Conservation (phyloP, 1,284 basidiomycete species). For the Cutaneotrichosporon spelunceum region DNA sequence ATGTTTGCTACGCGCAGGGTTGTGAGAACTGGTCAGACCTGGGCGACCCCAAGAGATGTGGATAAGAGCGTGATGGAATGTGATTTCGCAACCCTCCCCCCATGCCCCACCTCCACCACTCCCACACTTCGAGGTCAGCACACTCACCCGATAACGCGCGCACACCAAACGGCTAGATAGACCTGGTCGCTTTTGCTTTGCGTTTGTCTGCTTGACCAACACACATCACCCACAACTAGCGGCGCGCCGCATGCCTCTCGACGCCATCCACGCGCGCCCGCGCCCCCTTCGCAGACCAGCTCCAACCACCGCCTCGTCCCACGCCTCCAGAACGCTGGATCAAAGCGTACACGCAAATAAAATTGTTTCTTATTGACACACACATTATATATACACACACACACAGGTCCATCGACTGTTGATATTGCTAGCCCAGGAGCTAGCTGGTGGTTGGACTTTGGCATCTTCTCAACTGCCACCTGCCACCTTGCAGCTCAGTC, state of each 20-base stretch:
- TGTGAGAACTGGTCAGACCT: not conserved
- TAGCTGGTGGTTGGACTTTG: too few species aligned
- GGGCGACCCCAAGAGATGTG: not conserved
- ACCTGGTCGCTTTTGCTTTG: too few species aligned
- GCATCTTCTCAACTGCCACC: too few species aligned
- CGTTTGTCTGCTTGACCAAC: too few species aligned
- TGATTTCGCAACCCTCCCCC: not conserved
- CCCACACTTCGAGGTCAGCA: not conserved
- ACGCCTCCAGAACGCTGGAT: not conserved
- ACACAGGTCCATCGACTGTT: too few species aligned
- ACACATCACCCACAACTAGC: not conserved
- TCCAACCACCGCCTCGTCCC: not conserved
- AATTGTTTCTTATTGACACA: not conserved
- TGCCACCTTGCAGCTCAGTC: too few species aligned
- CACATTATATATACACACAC: too few species aligned
- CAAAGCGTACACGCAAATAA: too few species aligned
- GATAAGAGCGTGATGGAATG: not conserved
- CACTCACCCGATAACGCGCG: not conserved
- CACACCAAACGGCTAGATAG: not conserved
- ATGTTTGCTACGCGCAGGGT: not conserved
- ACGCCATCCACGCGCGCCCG: not conserved
- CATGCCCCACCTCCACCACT: constrained; percentile 1
- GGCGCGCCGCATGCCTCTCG: not conserved
- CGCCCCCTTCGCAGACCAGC: not conserved
- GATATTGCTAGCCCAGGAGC: too few species aligned